Evolutionary conservation across 768 basidiomycete species (phyloP).

Genomic region (Phylloporus sp.): DNA sequence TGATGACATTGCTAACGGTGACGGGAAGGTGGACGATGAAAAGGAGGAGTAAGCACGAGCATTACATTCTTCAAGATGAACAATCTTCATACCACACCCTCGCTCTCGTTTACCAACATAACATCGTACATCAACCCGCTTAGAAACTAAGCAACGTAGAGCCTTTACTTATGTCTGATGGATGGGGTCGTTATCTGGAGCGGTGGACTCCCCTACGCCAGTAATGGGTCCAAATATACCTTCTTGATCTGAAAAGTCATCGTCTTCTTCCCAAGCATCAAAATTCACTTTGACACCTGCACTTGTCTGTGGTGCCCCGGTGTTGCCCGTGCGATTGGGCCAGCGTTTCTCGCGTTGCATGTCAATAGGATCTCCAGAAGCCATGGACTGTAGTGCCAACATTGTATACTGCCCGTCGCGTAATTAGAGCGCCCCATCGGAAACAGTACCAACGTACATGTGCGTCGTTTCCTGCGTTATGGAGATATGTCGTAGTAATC

Average conservation of each 20-base stretch:
- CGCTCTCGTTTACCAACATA: slow-evolving; percentile 6
- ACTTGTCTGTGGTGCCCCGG: slow-evolving; percentile 20
- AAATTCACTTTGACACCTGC: slow-evolving; percentile 52
- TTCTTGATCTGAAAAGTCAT: slow-evolving; percentile 43
- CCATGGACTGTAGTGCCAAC: slow-evolving; percentile 64
- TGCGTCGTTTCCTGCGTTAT: slow-evolving; percentile 89
- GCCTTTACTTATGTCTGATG: slow-evolving; percentile 1
- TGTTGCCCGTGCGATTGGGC: slow-evolving; percentile 52
- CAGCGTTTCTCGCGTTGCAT: slow-evolving; percentile 75
- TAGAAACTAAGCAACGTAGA: background rate
- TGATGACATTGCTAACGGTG: slow-evolving; percentile 34
- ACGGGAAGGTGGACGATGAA: slow-evolving; percentile 22
- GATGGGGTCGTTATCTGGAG: slow-evolving; percentile 2
- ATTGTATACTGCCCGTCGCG: slow-evolving; percentile 59
- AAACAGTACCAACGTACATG: slow-evolving; percentile 44
- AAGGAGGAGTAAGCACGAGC: slow-evolving; percentile 29
- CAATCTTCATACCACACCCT: slow-evolving; percentile 2
- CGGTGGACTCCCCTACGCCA: slow-evolving; percentile 8
- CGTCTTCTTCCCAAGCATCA: slow-evolving; percentile 56
- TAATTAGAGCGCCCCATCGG: background rate
- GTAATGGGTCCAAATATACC: slow-evolving; percentile 31
- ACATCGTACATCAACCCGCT: background rate
- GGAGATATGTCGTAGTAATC: slow-evolving; percentile 52
- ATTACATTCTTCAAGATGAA: background rate
- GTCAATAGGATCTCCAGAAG: slow-evolving; percentile 67